Percentiles rank a stretch among this genome's conserved stretches.
These are phyloP conservation scores for Phytopythium ostracodes DNA, from an alignment of 352 stramenopile genomes.

Conservation along the genomic window DNA sequence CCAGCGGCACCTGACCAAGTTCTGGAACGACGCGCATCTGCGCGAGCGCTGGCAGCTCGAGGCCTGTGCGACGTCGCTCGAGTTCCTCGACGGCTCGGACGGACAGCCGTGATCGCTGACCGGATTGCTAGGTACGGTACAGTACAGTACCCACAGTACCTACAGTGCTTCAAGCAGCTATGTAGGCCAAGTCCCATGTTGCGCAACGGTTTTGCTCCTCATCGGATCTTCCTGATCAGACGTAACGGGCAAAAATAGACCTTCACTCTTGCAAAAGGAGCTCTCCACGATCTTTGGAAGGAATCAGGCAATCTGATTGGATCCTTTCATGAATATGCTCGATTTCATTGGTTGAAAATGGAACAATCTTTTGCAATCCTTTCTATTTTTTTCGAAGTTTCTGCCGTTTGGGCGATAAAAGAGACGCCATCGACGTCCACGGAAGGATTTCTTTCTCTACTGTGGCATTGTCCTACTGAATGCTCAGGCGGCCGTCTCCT, in stretches of 20 bases:
- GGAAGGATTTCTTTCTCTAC: neutral
- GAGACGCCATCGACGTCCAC: neutral
- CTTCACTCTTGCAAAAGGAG: neutral
- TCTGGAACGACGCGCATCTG: slow-evolving; percentile 82
- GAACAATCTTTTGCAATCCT: neutral
- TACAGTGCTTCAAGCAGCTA: neutral
- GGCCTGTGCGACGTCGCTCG: slow-evolving; percentile 45
- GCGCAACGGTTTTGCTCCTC: neutral
- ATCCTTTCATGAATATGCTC: neutral
- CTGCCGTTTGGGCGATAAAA: neutral
- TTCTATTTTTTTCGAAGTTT: slow-evolving; percentile 2
- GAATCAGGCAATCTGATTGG: slow-evolving; percentile 21
- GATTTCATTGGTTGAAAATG: slow-evolving; percentile 8
- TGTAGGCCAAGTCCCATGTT: neutral
- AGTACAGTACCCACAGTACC: neutral
- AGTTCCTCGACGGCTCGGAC: slow-evolving; percentile 67
- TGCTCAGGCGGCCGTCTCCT: slow-evolving; percentile 5
- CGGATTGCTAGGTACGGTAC: neutral
- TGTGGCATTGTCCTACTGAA: too few relatives aligned
- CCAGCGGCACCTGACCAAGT: slow-evolving; percentile 87
- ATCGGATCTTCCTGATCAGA: too few relatives aligned
- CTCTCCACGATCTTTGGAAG: slow-evolving; percentile 24
- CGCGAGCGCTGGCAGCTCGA: slow-evolving; percentile 61
- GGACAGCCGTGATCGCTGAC: slow-evolving; percentile 62
- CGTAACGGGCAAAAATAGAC: neutral